Evolutionary conservation across 2,329 filamentous ascomycete species (phyloP).

Genomic region (Ascomycota sp.): DNA sequence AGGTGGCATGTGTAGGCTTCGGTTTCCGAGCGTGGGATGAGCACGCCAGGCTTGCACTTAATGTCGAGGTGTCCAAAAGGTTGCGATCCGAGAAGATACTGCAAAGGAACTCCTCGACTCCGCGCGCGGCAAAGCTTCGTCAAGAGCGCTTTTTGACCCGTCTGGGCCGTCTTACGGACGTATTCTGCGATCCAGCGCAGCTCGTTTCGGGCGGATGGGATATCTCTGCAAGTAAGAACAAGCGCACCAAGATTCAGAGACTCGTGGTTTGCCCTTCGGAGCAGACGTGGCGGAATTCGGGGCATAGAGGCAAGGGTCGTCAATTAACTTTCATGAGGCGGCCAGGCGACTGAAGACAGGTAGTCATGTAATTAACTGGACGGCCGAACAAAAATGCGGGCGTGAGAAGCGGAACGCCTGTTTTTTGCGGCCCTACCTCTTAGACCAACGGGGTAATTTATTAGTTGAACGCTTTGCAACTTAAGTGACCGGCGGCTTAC

Average conservation of each 20-base stretch:
- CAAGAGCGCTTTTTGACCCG: slow-evolving; percentile 8
- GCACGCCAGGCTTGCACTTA: slow-evolving; percentile 48
- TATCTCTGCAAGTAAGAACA: slow-evolving; percentile 38
- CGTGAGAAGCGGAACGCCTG: no score
- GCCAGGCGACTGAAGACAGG: no score
- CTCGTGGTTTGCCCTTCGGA: slow-evolving; percentile 28
- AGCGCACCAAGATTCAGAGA: slow-evolving; percentile 36
- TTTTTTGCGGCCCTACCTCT: no score
- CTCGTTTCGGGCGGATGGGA: slow-evolving; percentile 43
- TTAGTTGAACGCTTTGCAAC: no score
- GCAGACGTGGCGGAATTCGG: slow-evolving; percentile 34
- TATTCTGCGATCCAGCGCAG: slow-evolving; percentile 51
- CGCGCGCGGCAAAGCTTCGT: slow-evolving; percentile 24
- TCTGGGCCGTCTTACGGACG: slow-evolving; percentile 13
- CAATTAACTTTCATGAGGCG: no score
- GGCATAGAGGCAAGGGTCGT: slow-evolving; percentile 23
- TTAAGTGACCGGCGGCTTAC: no score
- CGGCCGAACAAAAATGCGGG: no score
- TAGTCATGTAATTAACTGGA: no score
- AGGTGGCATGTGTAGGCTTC: slow-evolving; percentile 43
- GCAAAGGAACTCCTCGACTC: slow-evolving; percentile 48
- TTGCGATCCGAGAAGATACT: slow-evolving; percentile 74
- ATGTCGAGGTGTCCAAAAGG: slow-evolving; percentile 74
- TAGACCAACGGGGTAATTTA: no score
- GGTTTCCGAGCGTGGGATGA: slow-evolving; percentile 68